Percentiles rank a stretch among this genome's conserved stretches.
Evolutionary conservation across 2,329 filamentous ascomycete genomes (phyloP).

Genomic region (Helotiales sp.): DNA sequence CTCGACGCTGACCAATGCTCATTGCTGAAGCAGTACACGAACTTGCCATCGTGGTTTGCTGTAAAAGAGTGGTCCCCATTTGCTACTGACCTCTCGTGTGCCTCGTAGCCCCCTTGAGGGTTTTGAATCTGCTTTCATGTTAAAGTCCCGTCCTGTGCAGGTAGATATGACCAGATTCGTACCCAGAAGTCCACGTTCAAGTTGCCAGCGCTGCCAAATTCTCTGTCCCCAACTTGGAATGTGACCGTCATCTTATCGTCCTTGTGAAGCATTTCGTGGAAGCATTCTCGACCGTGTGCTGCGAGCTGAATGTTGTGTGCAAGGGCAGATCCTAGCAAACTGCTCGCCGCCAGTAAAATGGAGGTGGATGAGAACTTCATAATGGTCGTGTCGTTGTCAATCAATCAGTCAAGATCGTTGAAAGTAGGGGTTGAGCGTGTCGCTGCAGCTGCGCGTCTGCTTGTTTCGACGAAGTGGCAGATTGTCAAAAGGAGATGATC

Average conservation of each 20-base stretch:
- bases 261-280: constrained; percentile 87
- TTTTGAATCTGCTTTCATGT: constrained; percentile 65
- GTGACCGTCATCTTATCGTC: constrained; percentile 99
- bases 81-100: constrained; percentile 77
- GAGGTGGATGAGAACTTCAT: constrained; percentile 37
- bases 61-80: constrained; percentile 93
- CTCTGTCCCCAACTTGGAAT: constrained; percentile 95
- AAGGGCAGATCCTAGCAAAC: constrained; percentile 53
- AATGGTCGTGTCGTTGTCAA: constrained; percentile 10
- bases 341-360: constrained; percentile 31
- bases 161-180: constrained; percentile 38
- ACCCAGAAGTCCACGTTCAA: constrained; percentile 99
- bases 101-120: constrained; percentile 72
- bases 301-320: constrained; percentile 97
- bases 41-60: constrained; percentile 82
- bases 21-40: constrained; percentile 98
- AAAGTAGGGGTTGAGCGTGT: constrained; percentile 8
- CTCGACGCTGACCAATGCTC: constrained; percentile 95
- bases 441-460: not conserved
- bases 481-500: not conserved
- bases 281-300: constrained; percentile 94
- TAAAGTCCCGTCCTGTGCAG: constrained; percentile 14
- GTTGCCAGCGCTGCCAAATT: constrained; percentile 93
- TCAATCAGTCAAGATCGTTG: not conserved
- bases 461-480: not conserved